phyloP scores from a whole-genome alignment of 1,284 basidiomycete species.

The Ceratobasidium theobromae region DNA sequence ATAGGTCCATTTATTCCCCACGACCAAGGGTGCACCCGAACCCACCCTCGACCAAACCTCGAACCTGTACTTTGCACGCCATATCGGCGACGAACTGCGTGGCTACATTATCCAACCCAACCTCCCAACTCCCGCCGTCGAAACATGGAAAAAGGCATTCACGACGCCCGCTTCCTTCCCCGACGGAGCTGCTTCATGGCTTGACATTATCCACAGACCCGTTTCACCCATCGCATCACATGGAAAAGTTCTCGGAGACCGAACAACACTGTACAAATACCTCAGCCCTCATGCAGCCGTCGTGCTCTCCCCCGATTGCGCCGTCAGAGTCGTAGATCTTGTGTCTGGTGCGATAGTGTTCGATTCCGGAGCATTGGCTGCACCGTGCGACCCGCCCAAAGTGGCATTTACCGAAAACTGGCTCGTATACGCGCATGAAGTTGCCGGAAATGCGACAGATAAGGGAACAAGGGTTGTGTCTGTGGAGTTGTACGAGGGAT shows the following conservation, averaged over 20 bases:
- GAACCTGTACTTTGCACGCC: conserved; percentile 58
- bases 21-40: too few species aligned
- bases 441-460: conserved; percentile 51
- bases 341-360: conserved; percentile 78
- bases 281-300: conserved; percentile 81
- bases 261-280: conserved; percentile 92
- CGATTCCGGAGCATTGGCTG: conserved; percentile 53
- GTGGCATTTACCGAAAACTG: conserved; percentile 86
- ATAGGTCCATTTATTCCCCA: conserved; percentile 52
- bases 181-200: conserved; percentile 58
- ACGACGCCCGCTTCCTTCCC: conserved; percentile 48
- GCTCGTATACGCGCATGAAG: conserved; percentile 82
- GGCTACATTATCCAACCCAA: background rate
- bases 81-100: conserved; percentile 44
- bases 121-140: background rate
- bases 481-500: conserved; percentile 86
- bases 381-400: conserved; percentile 44
- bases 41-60: conserved; percentile 43
- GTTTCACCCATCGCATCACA: conserved; percentile 66
- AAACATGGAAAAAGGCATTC: conserved; percentile 23
- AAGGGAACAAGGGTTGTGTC: conserved; percentile 74
- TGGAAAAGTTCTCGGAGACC: conserved; percentile 84
- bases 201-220: conserved; percentile 42
- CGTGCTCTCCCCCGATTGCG: conserved; percentile 59
- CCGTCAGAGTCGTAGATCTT: conserved; percentile 75